These are phyloP conservation scores for Sporothrix globosa DNA, from an alignment of 2,329 filamentous ascomycete species.

Conservation along the genomic window DNA sequence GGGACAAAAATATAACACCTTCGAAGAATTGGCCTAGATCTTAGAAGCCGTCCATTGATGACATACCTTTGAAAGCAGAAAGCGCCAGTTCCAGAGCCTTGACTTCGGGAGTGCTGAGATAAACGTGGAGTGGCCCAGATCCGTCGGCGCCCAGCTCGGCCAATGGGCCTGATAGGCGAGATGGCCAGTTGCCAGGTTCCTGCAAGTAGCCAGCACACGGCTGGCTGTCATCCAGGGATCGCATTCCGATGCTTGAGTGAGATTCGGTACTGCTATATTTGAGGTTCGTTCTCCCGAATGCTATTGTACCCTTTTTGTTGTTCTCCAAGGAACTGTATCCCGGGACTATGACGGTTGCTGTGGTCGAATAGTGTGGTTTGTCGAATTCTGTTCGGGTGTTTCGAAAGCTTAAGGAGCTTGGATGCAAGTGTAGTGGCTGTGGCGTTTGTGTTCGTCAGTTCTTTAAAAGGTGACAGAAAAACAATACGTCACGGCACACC, in stretches of 20 bases:
- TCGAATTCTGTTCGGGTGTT: too few relatives aligned
- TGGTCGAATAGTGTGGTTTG: too few relatives aligned
- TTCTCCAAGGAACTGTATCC: too few relatives aligned
- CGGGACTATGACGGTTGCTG: too few relatives aligned
- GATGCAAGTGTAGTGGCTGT: not conserved
- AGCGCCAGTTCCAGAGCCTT: slow-evolving; percentile 39
- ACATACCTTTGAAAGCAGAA: slow-evolving; percentile 40
- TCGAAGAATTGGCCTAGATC: not conserved
- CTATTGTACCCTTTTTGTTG: too few relatives aligned
- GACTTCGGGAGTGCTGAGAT: slow-evolving; percentile 35
- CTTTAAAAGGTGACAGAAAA: not conserved
- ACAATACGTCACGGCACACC: not conserved
- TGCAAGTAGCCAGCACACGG: not conserved
- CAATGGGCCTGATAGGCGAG: slow-evolving; percentile 29
- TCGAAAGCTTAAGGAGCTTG: too few relatives aligned
- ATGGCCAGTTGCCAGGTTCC: slow-evolving; percentile 2
- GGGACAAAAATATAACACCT: not conserved
- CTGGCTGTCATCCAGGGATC: not conserved
- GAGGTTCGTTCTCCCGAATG: not conserved
- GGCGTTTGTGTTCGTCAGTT: not conserved
- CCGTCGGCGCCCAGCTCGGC: slow-evolving; percentile 28
- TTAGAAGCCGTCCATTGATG: not conserved
- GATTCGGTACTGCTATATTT: not conserved
- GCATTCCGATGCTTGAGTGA: not conserved
- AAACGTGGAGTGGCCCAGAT: slow-evolving; percentile 28